Percentiles rank a stretch among this genome's conserved stretches.
These are phyloP conservation scores for Periglandula ipomoeae DNA, from an alignment of 2,329 filamentous ascomycete genomes.

Conservation along the genomic window DNA sequence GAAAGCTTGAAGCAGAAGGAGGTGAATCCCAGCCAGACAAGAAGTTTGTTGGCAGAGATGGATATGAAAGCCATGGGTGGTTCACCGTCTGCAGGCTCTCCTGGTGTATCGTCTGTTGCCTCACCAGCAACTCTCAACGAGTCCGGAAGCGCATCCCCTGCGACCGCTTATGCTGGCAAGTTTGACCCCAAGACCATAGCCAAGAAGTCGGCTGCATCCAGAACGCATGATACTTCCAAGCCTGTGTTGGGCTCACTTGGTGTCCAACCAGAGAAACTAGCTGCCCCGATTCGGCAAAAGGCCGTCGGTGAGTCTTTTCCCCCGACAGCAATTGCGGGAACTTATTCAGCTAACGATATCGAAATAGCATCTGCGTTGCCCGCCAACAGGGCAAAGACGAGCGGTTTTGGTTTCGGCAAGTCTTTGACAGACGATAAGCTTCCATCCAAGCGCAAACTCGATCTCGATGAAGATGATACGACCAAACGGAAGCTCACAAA, in stretches of 20 bases:
- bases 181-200: conserved; percentile 81
- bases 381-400: conserved; percentile 64
- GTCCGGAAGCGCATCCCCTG: conserved; percentile 39
- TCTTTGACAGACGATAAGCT: conserved; percentile 58
- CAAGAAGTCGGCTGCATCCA: conserved; percentile 61
- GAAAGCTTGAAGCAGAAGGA: conserved; percentile 65
- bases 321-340: background rate
- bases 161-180: conserved; percentile 61
- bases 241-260: conserved; percentile 38
- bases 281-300: conserved; percentile 22
- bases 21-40: conserved; percentile 53
- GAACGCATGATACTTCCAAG: conserved; percentile 43
- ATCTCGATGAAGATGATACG: conserved; percentile 82
- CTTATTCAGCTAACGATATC: conserved; percentile 9
- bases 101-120: conserved; percentile 40
- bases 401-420: conserved; percentile 76
- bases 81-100: conserved; percentile 37
- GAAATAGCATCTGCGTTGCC: conserved; percentile 44
- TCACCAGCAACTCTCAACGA: conserved; percentile 37
- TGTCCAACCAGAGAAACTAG: conserved; percentile 26
- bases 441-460: conserved; percentile 62
- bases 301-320: conserved; percentile 25
- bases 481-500: conserved; percentile 84
- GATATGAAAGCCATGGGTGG: conserved; percentile 54
- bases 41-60: conserved; percentile 63